These are phyloP conservation scores for Luzula sylvatica DNA, from an alignment of 176 grass and related monocot species.

Conservation along the genomic window DNA sequence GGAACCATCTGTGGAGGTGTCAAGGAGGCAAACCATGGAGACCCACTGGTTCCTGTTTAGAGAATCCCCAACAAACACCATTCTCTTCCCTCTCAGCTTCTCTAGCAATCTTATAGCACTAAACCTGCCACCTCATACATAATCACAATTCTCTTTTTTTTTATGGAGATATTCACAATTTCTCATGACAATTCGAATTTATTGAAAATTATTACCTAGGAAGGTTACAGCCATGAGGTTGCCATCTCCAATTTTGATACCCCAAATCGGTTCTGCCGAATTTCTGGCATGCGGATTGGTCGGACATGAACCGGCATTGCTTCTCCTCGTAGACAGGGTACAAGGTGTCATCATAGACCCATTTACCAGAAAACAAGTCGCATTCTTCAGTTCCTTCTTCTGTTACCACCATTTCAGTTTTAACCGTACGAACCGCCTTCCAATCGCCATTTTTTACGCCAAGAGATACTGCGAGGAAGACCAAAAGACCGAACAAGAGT, in stretches of 20 bases:
- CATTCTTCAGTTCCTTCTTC: conserved; percentile 12
- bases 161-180: not conserved
- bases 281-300: conserved; percentile 54
- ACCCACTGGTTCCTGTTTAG: conserved; percentile 80
- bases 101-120: conserved; percentile 41
- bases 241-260: conserved; percentile 70
- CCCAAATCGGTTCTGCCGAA: conserved; percentile 53
- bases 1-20: conserved; percentile 29
- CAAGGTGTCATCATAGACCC: conserved; percentile 48
- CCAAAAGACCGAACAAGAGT: conserved; percentile 27
- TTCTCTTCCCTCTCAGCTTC: conserved; percentile 40
- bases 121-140: conserved; percentile 31
- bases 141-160: not conserved
- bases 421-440: not conserved
- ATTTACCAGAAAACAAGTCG: conserved; percentile 48
- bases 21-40: conserved; percentile 83
- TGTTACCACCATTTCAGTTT: not conserved
- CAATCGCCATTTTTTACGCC: conserved; percentile 12
- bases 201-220: conserved; percentile 34
- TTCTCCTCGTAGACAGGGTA: conserved; percentile 63
- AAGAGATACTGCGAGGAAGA: conserved; percentile 24
- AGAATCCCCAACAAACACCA: conserved; percentile 75
- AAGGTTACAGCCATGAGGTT: conserved; percentile 54
- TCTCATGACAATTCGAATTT: too few relatives aligned
- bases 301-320: conserved; percentile 70